These are phyloP conservation scores for Phytophthora cactorum DNA, from an alignment of 352 stramenopile species.

Conservation along the genomic window DNA sequence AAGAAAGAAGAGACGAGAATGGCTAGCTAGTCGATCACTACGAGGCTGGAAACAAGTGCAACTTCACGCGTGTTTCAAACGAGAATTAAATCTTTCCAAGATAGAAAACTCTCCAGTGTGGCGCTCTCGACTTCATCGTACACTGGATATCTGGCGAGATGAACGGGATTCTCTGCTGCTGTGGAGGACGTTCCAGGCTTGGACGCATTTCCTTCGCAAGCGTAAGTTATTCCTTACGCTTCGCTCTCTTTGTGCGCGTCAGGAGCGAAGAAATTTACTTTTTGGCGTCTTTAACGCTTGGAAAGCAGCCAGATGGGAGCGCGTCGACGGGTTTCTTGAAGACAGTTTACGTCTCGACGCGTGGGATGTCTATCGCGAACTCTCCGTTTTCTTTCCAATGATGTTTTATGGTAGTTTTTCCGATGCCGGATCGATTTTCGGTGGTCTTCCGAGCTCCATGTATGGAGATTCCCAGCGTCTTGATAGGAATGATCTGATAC, in stretches of 20 bases:
- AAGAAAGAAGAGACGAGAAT: conserved; percentile 13
- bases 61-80: conserved; percentile 61
- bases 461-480: conserved; percentile 2
- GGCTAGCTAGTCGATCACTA: conserved; percentile 39
- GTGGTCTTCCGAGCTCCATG: conserved; percentile 40
- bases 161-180: conserved; percentile 12
- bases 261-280: conserved; percentile 50
- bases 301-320: conserved; percentile 73
- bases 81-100: conserved; percentile 55
- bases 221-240: conserved; percentile 60
- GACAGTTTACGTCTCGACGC: conserved; percentile 59
- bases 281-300: conserved; percentile 60
- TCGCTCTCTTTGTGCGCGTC: conserved; percentile 43
- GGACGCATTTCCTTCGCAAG: conserved; percentile 50
- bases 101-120: conserved; percentile 50
- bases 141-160: conserved; percentile 60
- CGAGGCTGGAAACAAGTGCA: conserved; percentile 59
- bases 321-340: conserved; percentile 62
- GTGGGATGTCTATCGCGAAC: conserved; percentile 63
- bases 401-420: conserved; percentile 72
- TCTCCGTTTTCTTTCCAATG: conserved; percentile 61
- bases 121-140: conserved; percentile 53
- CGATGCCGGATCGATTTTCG: conserved; percentile 64
- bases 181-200: conserved; percentile 56
- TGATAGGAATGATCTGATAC: conserved; percentile 8